Conservation (phyloP, 225 moss, liverwort and hornwort genomes). For the Marchantia paleacea region DNA sequence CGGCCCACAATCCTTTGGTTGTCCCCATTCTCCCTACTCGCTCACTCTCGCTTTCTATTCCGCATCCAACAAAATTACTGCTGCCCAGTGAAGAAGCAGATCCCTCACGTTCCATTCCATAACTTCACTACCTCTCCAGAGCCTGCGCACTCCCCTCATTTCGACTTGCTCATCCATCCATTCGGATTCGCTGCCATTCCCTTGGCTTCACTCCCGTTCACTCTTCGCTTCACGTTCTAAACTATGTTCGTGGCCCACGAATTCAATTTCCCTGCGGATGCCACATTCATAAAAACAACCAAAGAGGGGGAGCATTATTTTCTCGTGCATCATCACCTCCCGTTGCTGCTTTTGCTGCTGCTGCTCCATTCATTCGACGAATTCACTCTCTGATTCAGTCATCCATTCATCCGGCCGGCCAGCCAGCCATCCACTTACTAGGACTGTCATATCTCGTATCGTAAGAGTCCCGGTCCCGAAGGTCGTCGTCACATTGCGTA, state of each 20-base stretch:
- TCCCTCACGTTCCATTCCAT: constrained; percentile 7
- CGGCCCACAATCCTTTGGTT: neutral
- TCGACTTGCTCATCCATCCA: neutral
- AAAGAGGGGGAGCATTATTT: neutral
- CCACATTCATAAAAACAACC: neutral
- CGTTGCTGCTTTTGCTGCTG: neutral
- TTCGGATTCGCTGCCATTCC: neutral
- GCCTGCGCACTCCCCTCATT: neutral
- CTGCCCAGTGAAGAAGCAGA: neutral
- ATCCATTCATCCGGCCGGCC: neutral
- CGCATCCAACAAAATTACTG: neutral
- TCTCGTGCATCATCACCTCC: neutral
- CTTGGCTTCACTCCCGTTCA: neutral
- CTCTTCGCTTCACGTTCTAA: neutral
- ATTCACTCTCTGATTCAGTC: constrained; percentile 5
- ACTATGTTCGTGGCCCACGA: neutral
- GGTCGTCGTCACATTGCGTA: neutral
- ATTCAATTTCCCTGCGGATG: neutral
- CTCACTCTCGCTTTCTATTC: neutral
- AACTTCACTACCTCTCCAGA: constrained; percentile 7
- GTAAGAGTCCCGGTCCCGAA: neutral
- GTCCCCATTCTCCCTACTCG: neutral
- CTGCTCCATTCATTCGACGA: neutral
- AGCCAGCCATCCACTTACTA: neutral
- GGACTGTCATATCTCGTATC: neutral